These are phyloP conservation scores for Rosa rugosa DNA, from an alignment of 306 rosid species.

Conservation along the genomic window DNA sequence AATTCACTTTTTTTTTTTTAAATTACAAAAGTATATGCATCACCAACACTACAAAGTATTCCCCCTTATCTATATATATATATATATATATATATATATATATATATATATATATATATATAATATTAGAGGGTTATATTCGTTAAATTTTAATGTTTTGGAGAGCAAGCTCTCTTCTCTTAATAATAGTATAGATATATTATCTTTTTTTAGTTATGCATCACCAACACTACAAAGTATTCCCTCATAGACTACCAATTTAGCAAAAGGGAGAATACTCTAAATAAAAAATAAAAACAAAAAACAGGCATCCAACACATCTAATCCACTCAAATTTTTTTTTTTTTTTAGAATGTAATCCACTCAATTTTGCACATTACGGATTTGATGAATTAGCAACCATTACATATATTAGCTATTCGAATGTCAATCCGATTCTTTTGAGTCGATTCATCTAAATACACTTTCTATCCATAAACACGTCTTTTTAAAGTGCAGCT, in stretches of 20 bases:
- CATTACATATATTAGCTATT: neutral
- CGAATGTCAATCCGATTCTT: neutral
- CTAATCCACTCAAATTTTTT: too few relatives aligned
- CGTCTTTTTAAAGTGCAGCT: neutral
- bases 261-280: neutral
- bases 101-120: too few relatives aligned
- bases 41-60: neutral
- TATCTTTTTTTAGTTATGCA: neutral
- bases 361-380: too few relatives aligned
- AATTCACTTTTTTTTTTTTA: neutral
- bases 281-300: neutral
- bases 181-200: neutral
- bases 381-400: neutral
- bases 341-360: too few relatives aligned
- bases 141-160: too few relatives aligned
- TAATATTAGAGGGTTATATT: too few relatives aligned
- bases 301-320: neutral
- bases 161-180: too few relatives aligned
- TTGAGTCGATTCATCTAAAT: neutral
- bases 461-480: neutral
- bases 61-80: too few relatives aligned
- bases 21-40: neutral
- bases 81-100: too few relatives aligned
- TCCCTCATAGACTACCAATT: neutral
- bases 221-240: neutral